Evolutionary conservation across 2,329 filamentous ascomycete genomes (phyloP).

Genomic region (Apiospora pterosperma): DNA sequence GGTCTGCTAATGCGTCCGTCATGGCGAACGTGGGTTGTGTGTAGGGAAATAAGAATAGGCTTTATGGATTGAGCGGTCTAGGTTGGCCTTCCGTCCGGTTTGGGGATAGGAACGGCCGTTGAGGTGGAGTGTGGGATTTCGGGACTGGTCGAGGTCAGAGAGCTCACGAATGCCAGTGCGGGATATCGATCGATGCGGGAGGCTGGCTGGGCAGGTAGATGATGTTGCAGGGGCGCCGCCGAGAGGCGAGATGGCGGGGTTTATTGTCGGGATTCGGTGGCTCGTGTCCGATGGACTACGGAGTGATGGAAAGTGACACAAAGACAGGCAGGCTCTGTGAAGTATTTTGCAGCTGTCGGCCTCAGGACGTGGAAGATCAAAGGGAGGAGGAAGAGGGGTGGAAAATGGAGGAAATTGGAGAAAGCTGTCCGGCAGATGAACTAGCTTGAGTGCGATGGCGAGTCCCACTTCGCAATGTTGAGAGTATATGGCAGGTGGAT

Average conservation of each 20-base stretch:
- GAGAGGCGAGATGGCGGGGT: neutral
- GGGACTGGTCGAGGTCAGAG: neutral
- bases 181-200: neutral
- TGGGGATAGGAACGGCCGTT: neutral
- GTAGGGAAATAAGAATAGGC: neutral
- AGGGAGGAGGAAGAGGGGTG: neutral
- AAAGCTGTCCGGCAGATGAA: neutral
- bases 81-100: neutral
- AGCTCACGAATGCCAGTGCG: neutral
- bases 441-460: neutral
- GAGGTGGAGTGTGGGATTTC: neutral
- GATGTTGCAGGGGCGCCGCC: neutral
- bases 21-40: neutral
- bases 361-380: neutral
- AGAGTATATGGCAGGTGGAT: neutral
- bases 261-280: neutral
- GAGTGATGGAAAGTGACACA: neutral
- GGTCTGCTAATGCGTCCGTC: slow-evolving; percentile 25
- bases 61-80: neutral
- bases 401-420: neutral
- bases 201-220: neutral
- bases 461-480: neutral
- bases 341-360: neutral
- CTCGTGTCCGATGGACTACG: neutral
- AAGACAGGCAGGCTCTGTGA: neutral